Base-by-base conservation (phyloP, 2,329 filamentous ascomycete species). In the Xenoacremonium recifei region DNA sequence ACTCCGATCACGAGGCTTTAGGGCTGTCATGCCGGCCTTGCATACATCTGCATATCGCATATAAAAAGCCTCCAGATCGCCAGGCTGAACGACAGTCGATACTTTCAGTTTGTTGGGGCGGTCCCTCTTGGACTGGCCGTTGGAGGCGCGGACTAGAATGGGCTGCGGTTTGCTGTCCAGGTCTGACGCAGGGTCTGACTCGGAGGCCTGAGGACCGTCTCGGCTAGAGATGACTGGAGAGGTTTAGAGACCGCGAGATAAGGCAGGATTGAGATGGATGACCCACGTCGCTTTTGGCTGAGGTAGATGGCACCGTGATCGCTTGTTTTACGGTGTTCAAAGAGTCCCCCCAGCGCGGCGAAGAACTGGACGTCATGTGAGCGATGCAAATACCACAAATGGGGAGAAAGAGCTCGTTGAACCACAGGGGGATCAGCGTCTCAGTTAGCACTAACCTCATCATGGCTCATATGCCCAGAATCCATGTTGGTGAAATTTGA, bases 1-100 rank as follows among this genome's bases (percentile, higher is more conserved):
- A 67, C 86, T 95, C 60, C 90, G 80, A 69, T 97, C 92, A 54
- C 93, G 79, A 62, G 95, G 96, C 80, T 96, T 97, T 68, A 99
- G 63, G 6, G 85, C 84, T 36, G 79, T 76, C 90, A 97, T 96
- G 5, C 90, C 89, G 0, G 77, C 72, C 72, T 95, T 96, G 69
- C 91, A 96, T 3, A 90, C 77, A 54, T 97, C 93, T 17, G 90
- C 91, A 70, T 97, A 99, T 38, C 80, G 77, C 21, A 73, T 70
- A 64, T 90, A 99, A 61, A 99, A 99, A 0, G 65, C 71, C 40
- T 95, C 90, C 10, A 97, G 65, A 5, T 85, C 80, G 44, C 84
- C 80, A 1, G 86, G 80, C 41, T 85, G 76, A 1, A 97, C 90
- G 0, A 96, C 67, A 0, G 93, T 97, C 3, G 88, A 89, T 19